Base-by-base conservation (phyloP, 2,329 filamentous ascomycete species). In the Magnaporthiopsis rhizophila region DNA sequence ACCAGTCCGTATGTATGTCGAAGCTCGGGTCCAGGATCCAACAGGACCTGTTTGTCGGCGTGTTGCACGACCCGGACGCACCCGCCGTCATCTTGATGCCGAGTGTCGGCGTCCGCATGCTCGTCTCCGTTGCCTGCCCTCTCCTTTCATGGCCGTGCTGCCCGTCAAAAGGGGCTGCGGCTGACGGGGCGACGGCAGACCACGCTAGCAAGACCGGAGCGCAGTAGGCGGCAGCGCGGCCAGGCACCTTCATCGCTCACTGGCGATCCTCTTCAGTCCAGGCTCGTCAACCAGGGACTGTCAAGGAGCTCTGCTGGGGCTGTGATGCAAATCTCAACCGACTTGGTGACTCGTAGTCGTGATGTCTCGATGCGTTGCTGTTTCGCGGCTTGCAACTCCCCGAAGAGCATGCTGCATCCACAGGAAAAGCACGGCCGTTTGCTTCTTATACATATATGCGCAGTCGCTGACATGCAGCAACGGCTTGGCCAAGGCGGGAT, bases 1-100 rank as follows among this genome's bases (percentile, higher is more conserved):
- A 75, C 69, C 78, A 83, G 69, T 84, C 78, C 2, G 80, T 82
- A 56, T 77, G 72, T 59, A 83, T 75, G 61, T 78, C 78, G 66
- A 79, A 80, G 59, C 82, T 74, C 21, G 45, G 45, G 45, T 53
- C 8, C 45, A 21, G 45, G 28, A 81, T 80, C 82, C 81, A 81
- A 21, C 45, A 53, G 18, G 45, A 53, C 45, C 45, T 21, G 45
- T 53, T 53, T 18, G 18, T 9, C 21, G 45, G 45, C 45, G 45
- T 53, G 45, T 53, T 53, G 45, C 45, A 53, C 45, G 45, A 53
- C 5, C 45, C 21, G 45, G 45, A 53, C 45, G 21, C 18, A 4
- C n/a, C 45, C 7, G 45, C 45, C n/a, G 45, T n/a, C 45, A 9
- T 8, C 18, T 13, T 53, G 45, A 21, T 21, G 45, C 45, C 45